Percentiles rank a stretch among this genome's conserved stretches.
These are phyloP conservation scores for Ogataea chonburiensis DNA, from an alignment of 805 yeast species.

Conservation along the genomic window DNA sequence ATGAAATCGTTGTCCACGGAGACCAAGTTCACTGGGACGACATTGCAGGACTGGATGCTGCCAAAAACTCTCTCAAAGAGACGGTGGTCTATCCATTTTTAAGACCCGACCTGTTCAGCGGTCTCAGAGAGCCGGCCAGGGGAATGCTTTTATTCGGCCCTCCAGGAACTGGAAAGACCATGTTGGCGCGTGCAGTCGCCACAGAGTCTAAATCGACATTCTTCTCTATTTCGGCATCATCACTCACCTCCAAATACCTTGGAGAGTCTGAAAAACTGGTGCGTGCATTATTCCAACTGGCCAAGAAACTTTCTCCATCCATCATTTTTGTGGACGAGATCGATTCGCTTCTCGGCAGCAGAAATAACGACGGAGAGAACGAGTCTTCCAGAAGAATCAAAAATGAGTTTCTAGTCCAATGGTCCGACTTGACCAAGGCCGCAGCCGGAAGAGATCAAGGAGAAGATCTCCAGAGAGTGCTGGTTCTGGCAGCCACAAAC, in stretches of 20 bases:
- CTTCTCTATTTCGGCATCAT: slow-evolving; percentile 87
- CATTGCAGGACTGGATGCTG: slow-evolving; percentile 87
- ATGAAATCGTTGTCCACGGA: slow-evolving; percentile 85
- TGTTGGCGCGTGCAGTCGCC: slow-evolving; percentile 96
- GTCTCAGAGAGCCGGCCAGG: slow-evolving; percentile 88
- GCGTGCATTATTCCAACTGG: slow-evolving; percentile 80
- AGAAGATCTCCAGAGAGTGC: slow-evolving; percentile 62
- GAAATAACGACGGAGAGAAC: slow-evolving; percentile 68
- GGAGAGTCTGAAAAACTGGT: slow-evolving; percentile 96
- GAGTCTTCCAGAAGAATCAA: slow-evolving; percentile 89
- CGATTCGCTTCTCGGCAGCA: slow-evolving; percentile 80
- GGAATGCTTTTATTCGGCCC: slow-evolving; percentile 98
- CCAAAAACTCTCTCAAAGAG: slow-evolving; percentile 85
- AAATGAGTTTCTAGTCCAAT: slow-evolving; percentile 89
- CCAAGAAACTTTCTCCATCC: slow-evolving; percentile 84
- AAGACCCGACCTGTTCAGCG: slow-evolving; percentile 88
- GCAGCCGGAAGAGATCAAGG: slow-evolving; percentile 68
- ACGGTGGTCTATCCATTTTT: slow-evolving; percentile 95
- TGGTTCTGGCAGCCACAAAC: slow-evolving; percentile 93
- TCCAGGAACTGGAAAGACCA: slow-evolving; percentile 98
- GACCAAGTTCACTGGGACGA: slow-evolving; percentile 95
- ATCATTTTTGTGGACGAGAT: slow-evolving; percentile 96
- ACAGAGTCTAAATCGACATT: slow-evolving; percentile 92
- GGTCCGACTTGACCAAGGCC: slow-evolving; percentile 90
- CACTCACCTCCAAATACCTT: slow-evolving; percentile 79